These are phyloP conservation scores for Cystofilobasidium macerans DNA, from an alignment of 768 basidiomycete genomes.

Conservation along the genomic window DNA sequence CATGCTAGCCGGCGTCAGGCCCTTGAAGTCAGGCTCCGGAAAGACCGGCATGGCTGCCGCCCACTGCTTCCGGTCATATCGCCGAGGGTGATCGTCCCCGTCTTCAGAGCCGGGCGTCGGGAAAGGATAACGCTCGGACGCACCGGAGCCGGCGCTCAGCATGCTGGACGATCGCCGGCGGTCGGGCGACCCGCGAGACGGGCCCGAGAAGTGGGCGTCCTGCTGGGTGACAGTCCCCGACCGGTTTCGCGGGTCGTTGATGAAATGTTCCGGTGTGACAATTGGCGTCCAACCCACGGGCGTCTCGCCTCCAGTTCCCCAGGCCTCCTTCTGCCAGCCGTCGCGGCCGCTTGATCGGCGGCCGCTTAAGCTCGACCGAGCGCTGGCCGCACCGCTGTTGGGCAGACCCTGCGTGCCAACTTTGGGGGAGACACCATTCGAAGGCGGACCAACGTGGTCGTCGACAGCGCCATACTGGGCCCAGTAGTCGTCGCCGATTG, in stretches of 20 bases:
- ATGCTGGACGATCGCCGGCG: neutral
- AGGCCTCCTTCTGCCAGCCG: neutral
- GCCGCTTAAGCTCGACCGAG: neutral
- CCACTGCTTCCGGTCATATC: neutral
- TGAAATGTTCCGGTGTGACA: neutral
- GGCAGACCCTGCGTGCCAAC: neutral
- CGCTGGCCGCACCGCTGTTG: neutral
- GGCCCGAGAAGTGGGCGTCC: neutral
- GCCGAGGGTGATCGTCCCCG: neutral
- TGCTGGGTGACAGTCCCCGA: neutral
- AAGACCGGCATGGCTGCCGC: slow-evolving; percentile 5
- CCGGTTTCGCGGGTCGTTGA: neutral
- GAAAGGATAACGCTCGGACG: neutral
- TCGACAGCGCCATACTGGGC: slow-evolving; percentile 25
- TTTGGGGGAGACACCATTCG: neutral
- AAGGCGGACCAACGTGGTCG: slow-evolving; percentile 11
- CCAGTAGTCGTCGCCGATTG: slow-evolving; percentile 28
- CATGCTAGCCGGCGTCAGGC: slow-evolving; percentile 14
- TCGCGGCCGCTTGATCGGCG: neutral
- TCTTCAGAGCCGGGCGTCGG: neutral
- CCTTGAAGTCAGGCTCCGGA: slow-evolving; percentile 17
- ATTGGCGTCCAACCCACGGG: slow-evolving; percentile 25
- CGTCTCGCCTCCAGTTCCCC: slow-evolving; percentile 26
- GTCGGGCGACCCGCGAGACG: neutral
- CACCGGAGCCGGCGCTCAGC: neutral